These are phyloP conservation scores for Bassia scoparia DNA, from an alignment of 148 eudicot genomes.

Conservation along the genomic window DNA sequence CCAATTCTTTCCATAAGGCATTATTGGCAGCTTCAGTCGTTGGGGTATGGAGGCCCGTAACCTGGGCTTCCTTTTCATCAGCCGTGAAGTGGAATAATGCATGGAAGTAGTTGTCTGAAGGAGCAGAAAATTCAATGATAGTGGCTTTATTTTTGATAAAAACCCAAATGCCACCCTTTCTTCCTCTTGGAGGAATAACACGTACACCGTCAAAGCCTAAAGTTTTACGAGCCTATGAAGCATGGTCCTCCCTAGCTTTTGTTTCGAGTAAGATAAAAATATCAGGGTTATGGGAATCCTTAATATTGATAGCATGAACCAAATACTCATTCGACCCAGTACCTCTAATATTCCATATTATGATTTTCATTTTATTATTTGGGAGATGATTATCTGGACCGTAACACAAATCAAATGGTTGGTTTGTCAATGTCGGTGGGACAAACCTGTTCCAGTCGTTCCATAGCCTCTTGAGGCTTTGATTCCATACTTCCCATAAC, in stretches of 20 bases:
- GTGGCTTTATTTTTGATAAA: background rate
- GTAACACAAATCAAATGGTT: too few species aligned
- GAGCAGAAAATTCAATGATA: background rate
- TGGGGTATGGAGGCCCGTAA: background rate
- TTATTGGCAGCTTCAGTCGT: background rate
- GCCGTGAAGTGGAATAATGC: background rate
- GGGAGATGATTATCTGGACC: too few species aligned
- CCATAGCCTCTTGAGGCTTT: too few species aligned
- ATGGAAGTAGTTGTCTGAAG: background rate
- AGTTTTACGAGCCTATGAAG: background rate
- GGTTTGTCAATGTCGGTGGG: too few species aligned
- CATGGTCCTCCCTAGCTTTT: background rate
- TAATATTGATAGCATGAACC: too few species aligned
- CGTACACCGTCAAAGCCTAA: background rate
- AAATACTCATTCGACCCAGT: too few species aligned
- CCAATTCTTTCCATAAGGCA: background rate
- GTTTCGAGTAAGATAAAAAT: background rate
- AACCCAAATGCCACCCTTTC: background rate
- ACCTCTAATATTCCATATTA: too few species aligned
- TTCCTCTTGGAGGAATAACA: background rate
- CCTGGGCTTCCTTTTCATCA: background rate
- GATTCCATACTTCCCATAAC: too few species aligned
- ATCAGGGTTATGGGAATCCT: too few species aligned
- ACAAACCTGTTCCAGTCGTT: too few species aligned
- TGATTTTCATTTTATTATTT: too few species aligned